Percentiles rank a stretch among this genome's conserved stretches.
Conservation (phyloP, 108 stramenopile species). For the Aurantiochytrium sp. region DNA sequence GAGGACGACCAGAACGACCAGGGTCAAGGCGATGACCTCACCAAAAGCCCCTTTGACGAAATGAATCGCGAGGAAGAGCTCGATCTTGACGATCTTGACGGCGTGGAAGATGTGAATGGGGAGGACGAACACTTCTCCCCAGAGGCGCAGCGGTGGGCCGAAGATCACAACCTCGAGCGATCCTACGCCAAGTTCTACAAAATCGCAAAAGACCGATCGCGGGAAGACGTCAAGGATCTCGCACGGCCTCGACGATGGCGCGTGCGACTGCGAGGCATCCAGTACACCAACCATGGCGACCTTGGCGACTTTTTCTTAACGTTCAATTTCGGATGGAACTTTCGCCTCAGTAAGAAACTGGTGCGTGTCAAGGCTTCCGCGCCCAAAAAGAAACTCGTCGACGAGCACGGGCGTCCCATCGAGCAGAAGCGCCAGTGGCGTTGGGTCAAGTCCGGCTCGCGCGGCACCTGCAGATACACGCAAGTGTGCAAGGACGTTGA, state of each 20-base stretch:
- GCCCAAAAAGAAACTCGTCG: background rate
- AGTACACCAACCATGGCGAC: background rate
- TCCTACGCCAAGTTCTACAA: background rate
- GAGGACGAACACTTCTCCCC: background rate
- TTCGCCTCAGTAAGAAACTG: background rate
- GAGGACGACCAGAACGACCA: background rate
- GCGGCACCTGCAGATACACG: background rate
- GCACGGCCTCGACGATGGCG: background rate
- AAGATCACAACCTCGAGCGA: background rate
- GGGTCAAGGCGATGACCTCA: background rate
- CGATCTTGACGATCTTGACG: background rate
- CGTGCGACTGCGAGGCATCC: background rate
- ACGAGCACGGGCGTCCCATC: background rate
- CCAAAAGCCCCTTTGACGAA: background rate
- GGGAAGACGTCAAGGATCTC: background rate
- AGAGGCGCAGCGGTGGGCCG: background rate
- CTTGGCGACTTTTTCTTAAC: background rate
- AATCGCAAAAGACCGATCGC: background rate
- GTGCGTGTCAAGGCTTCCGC: background rate
- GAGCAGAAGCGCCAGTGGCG: constrained; percentile 1
- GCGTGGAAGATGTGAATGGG: background rate
- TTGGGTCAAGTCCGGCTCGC: background rate
- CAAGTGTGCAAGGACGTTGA: background rate
- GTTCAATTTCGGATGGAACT: constrained; percentile 11
- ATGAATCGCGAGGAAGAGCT: background rate